A percentile compares a stretch with the other conserved stretches of the same genome.
Conservation (phyloP, 179 eudicot genomes). For the Silene coronaria region DNA sequence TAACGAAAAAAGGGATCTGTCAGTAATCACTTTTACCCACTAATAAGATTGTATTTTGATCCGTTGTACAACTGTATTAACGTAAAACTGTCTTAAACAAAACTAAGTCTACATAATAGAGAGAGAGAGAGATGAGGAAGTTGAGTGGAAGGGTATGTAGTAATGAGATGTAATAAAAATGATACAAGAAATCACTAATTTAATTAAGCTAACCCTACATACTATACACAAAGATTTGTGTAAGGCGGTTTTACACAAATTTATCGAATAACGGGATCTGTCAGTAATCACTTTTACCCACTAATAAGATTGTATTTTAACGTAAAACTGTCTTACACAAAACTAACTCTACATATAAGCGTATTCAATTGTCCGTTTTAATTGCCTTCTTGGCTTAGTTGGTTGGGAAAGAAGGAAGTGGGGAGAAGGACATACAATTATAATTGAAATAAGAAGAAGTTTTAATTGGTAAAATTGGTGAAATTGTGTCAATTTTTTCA, state of each 20-base stretch:
- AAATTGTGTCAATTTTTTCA: conserved; percentile 5
- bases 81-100: no score
- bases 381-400: background rate
- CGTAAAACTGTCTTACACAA: no score
- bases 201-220: background rate
- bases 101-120: background rate
- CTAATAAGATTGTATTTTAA: no score
- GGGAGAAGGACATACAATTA: background rate
- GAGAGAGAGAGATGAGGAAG: background rate
- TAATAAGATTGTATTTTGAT: no score
- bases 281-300: no score
- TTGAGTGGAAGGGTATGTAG: conserved; percentile 13
- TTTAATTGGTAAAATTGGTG: conserved; percentile 1
- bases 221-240: no score
- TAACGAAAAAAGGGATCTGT: no score
- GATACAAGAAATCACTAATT: conserved; percentile 8
- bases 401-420: conserved; percentile 4
- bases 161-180: conserved; percentile 3
- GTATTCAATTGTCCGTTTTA: no score
- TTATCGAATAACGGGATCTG: no score
- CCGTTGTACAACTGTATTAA: no score
- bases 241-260: no score
- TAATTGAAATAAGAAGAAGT: conserved; percentile 9
- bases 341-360: background rate
- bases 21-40: no score